Base-by-base conservation (phyloP, 805 yeast species). In the Scheffersomyces ergatensis region DNA sequence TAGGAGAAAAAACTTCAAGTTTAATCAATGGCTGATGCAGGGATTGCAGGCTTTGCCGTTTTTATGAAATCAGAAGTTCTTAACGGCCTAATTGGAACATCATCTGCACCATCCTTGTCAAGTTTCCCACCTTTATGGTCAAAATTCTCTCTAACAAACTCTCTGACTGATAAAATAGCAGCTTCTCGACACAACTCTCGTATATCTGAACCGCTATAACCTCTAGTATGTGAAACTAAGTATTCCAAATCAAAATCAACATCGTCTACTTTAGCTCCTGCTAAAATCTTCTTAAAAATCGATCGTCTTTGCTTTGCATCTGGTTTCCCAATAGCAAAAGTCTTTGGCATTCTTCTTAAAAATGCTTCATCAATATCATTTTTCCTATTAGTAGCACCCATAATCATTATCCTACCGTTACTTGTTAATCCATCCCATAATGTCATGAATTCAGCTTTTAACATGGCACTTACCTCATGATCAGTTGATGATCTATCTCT, bases 391-490 rank as follows among this genome's bases (percentile, higher is more conserved):
- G 99, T 92, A 8, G 98, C 98, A 2, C 98, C 99, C 53, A 92
- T 76, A 2, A 92, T 89, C 68, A 92, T 67, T 4, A 93, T 77
- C 35, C 96, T 73, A 2, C 96, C 95, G 44, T 82, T 78, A 8
- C 85, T 76, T 6, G 77, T 65, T 24, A 92, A 69, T 0, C 99
- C 99, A 61, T 92, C 99, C 98, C 98, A 92, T 37, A 92, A 67
- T 0, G 97, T 89, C 97, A 92, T 92, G 56, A 92, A 93, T 62
- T 92, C 98, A 0, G 98, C 96, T 63, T 92, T 92, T 46, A 92
- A 70, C 77, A 85, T 83, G 0, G 97, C 88, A 23, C 96, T 89
- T n/a, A 88, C 89, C 63, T 92, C 99, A 64, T 92, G 97, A 63
- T 92, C 99, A 36, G 74, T 71, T 1, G 88, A 76, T 15, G 83